These are phyloP conservation scores for Neopestalotiopsis clavispora DNA, from an alignment of 2,329 filamentous ascomycete species.

Conservation along the genomic window DNA sequence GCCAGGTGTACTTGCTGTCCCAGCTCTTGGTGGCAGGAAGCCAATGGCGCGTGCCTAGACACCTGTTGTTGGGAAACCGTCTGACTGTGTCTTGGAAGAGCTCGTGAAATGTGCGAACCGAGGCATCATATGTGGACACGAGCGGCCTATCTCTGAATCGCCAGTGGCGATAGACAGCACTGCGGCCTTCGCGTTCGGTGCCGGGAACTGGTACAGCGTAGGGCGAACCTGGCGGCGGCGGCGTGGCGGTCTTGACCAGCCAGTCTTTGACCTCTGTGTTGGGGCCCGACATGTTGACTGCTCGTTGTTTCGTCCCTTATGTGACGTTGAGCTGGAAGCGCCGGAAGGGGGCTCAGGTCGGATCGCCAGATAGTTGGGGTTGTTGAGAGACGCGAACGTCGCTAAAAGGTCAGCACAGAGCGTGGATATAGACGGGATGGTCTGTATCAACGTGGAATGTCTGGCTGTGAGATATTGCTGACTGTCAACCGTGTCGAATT, in stretches of 20 bases:
- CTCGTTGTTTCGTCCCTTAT: neutral
- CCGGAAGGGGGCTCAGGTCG: neutral
- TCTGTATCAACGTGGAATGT: neutral
- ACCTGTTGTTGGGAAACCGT: constrained; percentile 69
- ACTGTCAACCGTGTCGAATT: neutral
- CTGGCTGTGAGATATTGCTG: neutral
- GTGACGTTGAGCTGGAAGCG: neutral
- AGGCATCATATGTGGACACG: constrained; percentile 73
- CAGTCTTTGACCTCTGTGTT: constrained; percentile 42
- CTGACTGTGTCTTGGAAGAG: constrained; percentile 74
- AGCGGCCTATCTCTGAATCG: constrained; percentile 73
- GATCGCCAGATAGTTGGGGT: neutral
- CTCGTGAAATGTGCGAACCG: constrained; percentile 76
- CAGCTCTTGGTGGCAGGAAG: constrained; percentile 75
- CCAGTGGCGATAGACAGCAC: constrained; percentile 83
- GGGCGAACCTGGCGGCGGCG: constrained; percentile 59
- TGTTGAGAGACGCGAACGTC: neutral
- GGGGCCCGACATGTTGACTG: constrained; percentile 36
- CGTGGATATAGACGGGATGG: neutral
- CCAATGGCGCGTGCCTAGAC: constrained; percentile 82
- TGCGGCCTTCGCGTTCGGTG: constrained; percentile 74
- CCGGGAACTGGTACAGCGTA: constrained; percentile 81
- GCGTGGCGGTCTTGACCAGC: constrained; percentile 38
- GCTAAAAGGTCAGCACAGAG: neutral
- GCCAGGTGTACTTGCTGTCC: constrained; percentile 78